Evolutionary conservation across 495 filamentous ascomycete genomes (phyloP).

Genomic region (Cladorrhinum samala): DNA sequence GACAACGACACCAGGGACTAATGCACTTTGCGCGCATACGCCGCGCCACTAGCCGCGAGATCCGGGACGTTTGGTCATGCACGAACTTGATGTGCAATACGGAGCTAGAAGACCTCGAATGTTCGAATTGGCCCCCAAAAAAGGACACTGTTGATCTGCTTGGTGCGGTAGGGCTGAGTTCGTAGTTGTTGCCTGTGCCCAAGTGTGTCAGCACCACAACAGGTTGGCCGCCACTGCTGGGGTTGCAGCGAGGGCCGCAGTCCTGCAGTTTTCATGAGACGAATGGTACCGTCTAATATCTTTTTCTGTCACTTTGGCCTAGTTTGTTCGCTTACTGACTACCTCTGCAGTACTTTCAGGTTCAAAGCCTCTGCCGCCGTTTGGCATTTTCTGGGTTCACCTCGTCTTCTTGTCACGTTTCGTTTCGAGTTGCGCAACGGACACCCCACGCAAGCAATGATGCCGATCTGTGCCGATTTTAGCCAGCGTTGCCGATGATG

Average conservation of each 20-base stretch:
- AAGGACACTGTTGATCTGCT: neutral
- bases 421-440: neutral
- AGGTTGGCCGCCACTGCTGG: neutral
- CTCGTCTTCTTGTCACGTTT: neutral
- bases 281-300: neutral
- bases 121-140: neutral
- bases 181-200: constrained; percentile 11
- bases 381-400: too few species aligned
- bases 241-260: constrained; percentile 10
- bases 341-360: neutral
- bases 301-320: neutral
- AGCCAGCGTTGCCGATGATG: constrained; percentile 8
- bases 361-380: too few species aligned
- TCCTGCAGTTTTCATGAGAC: constrained; percentile 11
- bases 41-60: neutral
- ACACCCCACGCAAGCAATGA: neutral
- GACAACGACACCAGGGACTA: neutral
- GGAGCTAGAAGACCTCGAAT: constrained; percentile 2
- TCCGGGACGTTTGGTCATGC: neutral
- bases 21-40: neutral
- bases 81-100: neutral
- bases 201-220: constrained; percentile 15
- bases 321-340: constrained; percentile 10
- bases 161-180: constrained; percentile 17
- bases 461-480: constrained; percentile 6